Percentiles rank a stretch among this genome's conserved stretches.
Conservation (phyloP, 352 stramenopile species). For the Pythium phragmiticola region DNA sequence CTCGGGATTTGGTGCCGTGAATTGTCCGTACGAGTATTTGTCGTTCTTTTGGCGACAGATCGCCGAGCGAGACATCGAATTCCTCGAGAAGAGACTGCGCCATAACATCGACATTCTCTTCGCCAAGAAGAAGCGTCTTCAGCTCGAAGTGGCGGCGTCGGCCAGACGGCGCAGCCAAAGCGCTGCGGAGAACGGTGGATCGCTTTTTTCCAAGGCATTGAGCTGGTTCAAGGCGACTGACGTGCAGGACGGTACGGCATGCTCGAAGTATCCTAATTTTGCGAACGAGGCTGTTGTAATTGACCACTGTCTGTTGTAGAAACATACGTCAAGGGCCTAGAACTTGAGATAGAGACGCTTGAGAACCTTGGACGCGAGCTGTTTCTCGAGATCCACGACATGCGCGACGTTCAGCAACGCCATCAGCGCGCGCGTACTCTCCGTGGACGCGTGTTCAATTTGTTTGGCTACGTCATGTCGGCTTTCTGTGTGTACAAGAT, state of each 20-base stretch:
- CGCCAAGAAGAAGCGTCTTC: conserved; percentile 80
- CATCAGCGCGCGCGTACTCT: conserved; percentile 59
- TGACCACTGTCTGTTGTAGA: conserved; percentile 20
- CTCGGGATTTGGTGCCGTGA: conserved; percentile 80
- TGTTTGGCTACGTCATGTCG: conserved; percentile 76
- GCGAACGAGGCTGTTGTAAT: conserved; percentile 9
- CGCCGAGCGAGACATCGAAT: conserved; percentile 80
- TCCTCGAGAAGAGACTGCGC: conserved; percentile 72
- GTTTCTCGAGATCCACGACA: conserved; percentile 83
- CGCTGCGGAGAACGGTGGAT: conserved; percentile 15
- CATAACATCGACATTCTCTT: conserved; percentile 84
- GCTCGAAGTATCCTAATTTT: neutral
- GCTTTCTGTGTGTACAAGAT: conserved; percentile 87
- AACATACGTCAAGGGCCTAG: conserved; percentile 65
- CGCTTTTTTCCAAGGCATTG: conserved; percentile 37
- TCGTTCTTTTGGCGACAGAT: conserved; percentile 79
- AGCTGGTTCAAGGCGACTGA: conserved; percentile 30
- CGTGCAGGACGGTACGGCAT: conserved; percentile 26
- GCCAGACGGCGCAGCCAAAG: conserved; percentile 30
- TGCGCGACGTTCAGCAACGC: conserved; percentile 62
- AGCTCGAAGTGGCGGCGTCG: conserved; percentile 42
- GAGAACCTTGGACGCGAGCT: conserved; percentile 75
- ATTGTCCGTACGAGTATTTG: conserved; percentile 86
- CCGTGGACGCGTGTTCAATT: conserved; percentile 74
- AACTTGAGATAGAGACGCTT: conserved; percentile 70